A percentile compares a stretch with the other conserved stretches of the same genome.
phyloP scores from a whole-genome alignment of 208 protist species.

The Trypanosoma rangeli region DNA sequence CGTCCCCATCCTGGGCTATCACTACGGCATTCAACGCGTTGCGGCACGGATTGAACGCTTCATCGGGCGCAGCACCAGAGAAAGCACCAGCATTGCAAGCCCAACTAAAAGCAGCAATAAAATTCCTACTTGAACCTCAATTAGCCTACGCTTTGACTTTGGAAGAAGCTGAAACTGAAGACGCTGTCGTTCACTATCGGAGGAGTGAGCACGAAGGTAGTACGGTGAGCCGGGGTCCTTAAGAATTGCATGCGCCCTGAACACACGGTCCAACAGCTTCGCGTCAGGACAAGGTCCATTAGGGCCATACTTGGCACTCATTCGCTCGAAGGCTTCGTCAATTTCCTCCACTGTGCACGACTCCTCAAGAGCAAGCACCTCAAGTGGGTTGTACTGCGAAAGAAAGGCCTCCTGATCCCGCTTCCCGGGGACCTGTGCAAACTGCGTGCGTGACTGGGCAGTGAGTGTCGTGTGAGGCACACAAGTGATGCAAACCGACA shows the following conservation, averaged over 20 bases:
- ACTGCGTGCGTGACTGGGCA: conserved; percentile 64
- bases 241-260: conserved; percentile 76
- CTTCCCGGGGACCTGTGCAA: conserved; percentile 77
- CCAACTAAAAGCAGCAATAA: conserved; percentile 45
- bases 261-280: conserved; percentile 80
- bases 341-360: conserved; percentile 80
- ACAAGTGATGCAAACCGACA: conserved; percentile 3
- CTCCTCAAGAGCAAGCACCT: conserved; percentile 64
- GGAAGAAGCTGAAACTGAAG: conserved; percentile 86
- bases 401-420: conserved; percentile 85
- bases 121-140: conserved; percentile 65
- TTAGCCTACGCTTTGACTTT: conserved; percentile 57
- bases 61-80: conserved; percentile 61
- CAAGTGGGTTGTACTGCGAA: conserved; percentile 76
- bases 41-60: conserved; percentile 69
- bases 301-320: conserved; percentile 63
- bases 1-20: not conserved
- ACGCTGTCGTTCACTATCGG: conserved; percentile 67
- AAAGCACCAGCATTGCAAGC: conserved; percentile 50
- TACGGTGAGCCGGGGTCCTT: conserved; percentile 83
- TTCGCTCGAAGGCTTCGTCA: conserved; percentile 55
- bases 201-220: conserved; percentile 75
- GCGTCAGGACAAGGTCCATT: conserved; percentile 61
- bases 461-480: not conserved
- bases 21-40: conserved; percentile 35